Base-by-base conservation (phyloP, 148 eudicot species). In the Fallopia convolvulus region DNA sequence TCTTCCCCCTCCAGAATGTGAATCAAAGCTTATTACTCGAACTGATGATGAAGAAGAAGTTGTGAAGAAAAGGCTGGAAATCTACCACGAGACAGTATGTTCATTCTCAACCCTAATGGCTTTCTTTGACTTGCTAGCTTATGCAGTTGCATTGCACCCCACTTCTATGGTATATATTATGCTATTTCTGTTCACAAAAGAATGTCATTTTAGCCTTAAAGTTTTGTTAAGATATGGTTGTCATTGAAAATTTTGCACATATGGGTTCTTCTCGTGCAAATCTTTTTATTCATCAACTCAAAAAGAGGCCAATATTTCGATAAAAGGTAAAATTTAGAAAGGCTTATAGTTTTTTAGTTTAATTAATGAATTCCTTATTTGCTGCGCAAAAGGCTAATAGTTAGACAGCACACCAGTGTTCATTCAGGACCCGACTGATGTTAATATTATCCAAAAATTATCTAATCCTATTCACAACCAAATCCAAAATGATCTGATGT, bases 1-100 rank as follows among this genome's bases (percentile, higher is more conserved):
- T 85, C 94, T 84, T 82, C 98, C 98, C 55, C 98, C 98, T 8
- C 77, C 89, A 30, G 78, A 86, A 71, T 93, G 98, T 81, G 91
- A 79, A 20, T 82, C 94, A 40, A 93, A 93, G 84, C 91, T 93
- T 50, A 89, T 91, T 75, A 89, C 88, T 39, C 90, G 98, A 8
- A 18, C 94, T 21, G 98, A 93, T 85, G 98, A 93, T 84, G 89
- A 87, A 72, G 97, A 91, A 84, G 90, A 84, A 79, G 89, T 91
- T 33, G 92, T 93, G 36, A 93, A 86, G 87, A 89, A 88, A 78
- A 85, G 98, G 56, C 90, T 91, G 42, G 88, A 88, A 9, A 79
- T 93, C n/a, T 93, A 93, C 82, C 84, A 90, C 81, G 94, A 91
- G 78, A 76, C 85, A 90, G 97, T 93, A 93, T 72, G 55, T 39